Evolutionary conservation across 1,284 basidiomycete species (phyloP), one percentile per base, ranked within the genome.

Genomic region (Coniferiporia weirii): DNA sequence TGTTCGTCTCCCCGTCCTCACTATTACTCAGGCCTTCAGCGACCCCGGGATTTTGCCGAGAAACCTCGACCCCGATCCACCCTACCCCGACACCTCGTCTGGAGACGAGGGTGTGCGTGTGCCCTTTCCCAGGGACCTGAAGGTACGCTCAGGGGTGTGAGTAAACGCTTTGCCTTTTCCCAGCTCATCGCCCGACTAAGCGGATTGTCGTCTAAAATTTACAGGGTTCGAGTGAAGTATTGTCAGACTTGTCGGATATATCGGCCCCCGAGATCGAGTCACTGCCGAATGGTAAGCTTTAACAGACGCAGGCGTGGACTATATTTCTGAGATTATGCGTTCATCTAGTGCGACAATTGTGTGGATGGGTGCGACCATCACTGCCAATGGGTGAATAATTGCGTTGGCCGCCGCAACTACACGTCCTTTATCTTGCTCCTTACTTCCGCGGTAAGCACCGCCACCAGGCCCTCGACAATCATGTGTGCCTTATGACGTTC

Each of bases 361-460:
- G 91, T 96, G 20, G 94, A 96, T 65, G 88, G 87, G 20, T 87
- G 84, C 67, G 88, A 95, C 69, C 93, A 95, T 69, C 93, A 96
- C 72, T 97, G 95, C 66, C 91, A 94, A 65, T 97, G 94, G 86
- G 84, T 97, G 36, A 95, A 96, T 72, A 95, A 93, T 68, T 97
- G 94, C 69, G 80, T 98, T 49, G 94, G 95, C 3, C 83, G 90
- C 53, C 85, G 93, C 52, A 97, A 96, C 71, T 97, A 98, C 72
- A 89, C 91, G 22, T 81, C 87, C 20, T 98, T 98, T 74, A 86
- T 95, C 64, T 82, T 83, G 1, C 84, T 94, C 66, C 77, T 97
- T 32, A 71, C 86, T 52, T 81, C 83, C 38, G 80, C 83, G 9
- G 89, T 93, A 69, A 72, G 22, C 36, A 56, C 45, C 46, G 52